Evolutionary conservation across 1,139 yeast genomes (phyloP).

Genomic region (Yamadazyma oceani): DNA sequence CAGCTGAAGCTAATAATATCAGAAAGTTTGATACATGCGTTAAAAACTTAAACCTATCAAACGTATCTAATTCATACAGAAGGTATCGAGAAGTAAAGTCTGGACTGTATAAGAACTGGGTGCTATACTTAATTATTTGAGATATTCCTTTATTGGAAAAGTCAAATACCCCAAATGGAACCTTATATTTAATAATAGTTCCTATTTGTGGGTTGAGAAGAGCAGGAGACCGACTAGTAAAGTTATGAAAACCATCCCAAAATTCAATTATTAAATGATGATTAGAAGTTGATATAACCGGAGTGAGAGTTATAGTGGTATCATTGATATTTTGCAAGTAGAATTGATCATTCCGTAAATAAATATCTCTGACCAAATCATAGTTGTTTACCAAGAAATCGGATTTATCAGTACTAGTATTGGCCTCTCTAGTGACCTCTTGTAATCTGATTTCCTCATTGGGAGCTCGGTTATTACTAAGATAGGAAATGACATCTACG

Average conservation of each 20-base stretch:
- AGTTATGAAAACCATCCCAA: constrained; percentile 20
- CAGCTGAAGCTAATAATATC: background rate
- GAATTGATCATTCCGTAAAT: constrained; percentile 21
- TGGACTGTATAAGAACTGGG: background rate
- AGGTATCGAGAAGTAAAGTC: background rate
- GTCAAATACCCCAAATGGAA: background rate
- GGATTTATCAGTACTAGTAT: background rate
- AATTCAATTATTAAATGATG: constrained; percentile 14
- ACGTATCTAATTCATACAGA: background rate
- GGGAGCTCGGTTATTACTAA: constrained; percentile 2
- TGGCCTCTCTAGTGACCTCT: too few relatives aligned
- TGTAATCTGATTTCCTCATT: too few relatives aligned
- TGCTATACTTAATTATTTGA: constrained; percentile 3
- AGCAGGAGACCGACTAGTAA: constrained; percentile 5
- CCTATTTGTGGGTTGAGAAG: background rate
- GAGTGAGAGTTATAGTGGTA: constrained; percentile 21
- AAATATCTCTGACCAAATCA: constrained; percentile 18
- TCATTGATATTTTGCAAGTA: constrained; percentile 19
- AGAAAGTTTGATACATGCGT: constrained; percentile 3
- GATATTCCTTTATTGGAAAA: background rate
- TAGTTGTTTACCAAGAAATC: background rate
- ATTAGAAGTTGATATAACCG: constrained; percentile 16
- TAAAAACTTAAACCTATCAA: constrained; percentile 5
- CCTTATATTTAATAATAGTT: background rate
- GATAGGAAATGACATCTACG: constrained; percentile 8